Evolutionary conservation across 2,329 filamentous ascomycete genomes (phyloP).

Genomic region (Penicillium sp.): DNA sequence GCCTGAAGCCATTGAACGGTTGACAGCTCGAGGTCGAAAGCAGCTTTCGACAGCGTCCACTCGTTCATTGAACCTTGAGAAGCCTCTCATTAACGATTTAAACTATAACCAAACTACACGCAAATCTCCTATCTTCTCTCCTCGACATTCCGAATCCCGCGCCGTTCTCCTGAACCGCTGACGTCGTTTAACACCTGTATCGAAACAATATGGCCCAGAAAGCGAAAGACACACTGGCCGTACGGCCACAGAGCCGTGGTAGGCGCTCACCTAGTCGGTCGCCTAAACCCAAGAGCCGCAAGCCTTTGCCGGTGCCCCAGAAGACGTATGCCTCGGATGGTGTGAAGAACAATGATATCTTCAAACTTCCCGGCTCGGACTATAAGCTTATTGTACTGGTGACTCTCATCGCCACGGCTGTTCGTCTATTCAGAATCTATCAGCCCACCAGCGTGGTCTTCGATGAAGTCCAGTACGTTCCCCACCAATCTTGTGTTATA

Average conservation of each 20-base stretch:
- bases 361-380: constrained; percentile 78
- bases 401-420: constrained; percentile 71
- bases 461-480: constrained; percentile 93
- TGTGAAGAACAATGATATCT: constrained; percentile 84
- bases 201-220: constrained; percentile 30
- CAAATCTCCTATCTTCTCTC: constrained; percentile 1
- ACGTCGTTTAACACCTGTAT: constrained; percentile 11
- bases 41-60: constrained; percentile 11
- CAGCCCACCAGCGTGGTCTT: constrained; percentile 96
- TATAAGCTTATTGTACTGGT: constrained; percentile 73
- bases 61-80: constrained; percentile 9
- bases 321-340: constrained; percentile 51
- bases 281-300: constrained; percentile 40
- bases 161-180: constrained; percentile 8
- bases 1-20: constrained; percentile 14
- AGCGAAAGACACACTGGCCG: constrained; percentile 38
- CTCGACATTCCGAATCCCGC: constrained; percentile 11
- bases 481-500: constrained; percentile 1
- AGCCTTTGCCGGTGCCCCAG: constrained; percentile 32
- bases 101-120: background rate
- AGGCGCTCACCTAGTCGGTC: constrained; percentile 43
- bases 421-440: constrained; percentile 93
- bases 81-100: constrained; percentile 1
- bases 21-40: constrained; percentile 19
- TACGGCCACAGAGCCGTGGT: constrained; percentile 36